phyloP scores from a whole-genome alignment of 2,329 filamentous ascomycete species.

The Leptosphaerulina australis region DNA sequence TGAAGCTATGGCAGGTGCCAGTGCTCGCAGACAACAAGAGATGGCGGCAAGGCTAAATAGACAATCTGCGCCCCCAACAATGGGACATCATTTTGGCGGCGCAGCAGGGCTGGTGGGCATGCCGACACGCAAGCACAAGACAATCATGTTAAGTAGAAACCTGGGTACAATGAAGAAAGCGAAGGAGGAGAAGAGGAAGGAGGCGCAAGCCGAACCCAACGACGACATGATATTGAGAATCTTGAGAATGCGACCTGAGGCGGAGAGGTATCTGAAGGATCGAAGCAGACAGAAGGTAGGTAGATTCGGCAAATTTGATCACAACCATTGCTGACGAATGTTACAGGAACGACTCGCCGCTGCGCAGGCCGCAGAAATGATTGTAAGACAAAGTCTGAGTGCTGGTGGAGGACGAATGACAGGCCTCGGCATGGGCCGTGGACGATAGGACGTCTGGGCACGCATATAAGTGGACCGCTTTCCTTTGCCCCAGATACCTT shows the following conservation, averaged over 20 bases:
- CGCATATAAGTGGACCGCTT: not conserved
- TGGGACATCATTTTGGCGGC: constrained; percentile 60
- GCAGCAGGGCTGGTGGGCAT: constrained; percentile 67
- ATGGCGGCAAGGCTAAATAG: constrained; percentile 63
- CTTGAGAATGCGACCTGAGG: constrained; percentile 91
- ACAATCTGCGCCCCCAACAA: constrained; percentile 68
- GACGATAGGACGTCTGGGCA: constrained; percentile 3
- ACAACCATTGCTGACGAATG: constrained; percentile 4
- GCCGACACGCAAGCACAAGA: constrained; percentile 55
- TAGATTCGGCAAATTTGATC: not conserved
- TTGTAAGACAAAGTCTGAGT: constrained; percentile 88
- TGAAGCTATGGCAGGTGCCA: constrained; percentile 91
- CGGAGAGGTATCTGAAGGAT: constrained; percentile 84
- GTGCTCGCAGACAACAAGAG: constrained; percentile 76
- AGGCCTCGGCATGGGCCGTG: constrained; percentile 34
- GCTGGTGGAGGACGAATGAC: constrained; percentile 61
- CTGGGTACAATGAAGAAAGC: constrained; percentile 94
- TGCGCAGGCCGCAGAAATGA: constrained; percentile 87
- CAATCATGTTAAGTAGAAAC: constrained; percentile 91
- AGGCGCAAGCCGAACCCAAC: constrained; percentile 93
- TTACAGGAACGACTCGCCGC: constrained; percentile 78
- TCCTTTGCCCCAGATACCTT: constrained; percentile 6
- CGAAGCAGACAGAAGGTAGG: constrained; percentile 79
- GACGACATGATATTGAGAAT: constrained; percentile 99
- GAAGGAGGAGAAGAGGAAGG: constrained; percentile 93